Conservation (phyloP, 2,329 filamentous ascomycete genomes). For the Fusarium burgessii region DNA sequence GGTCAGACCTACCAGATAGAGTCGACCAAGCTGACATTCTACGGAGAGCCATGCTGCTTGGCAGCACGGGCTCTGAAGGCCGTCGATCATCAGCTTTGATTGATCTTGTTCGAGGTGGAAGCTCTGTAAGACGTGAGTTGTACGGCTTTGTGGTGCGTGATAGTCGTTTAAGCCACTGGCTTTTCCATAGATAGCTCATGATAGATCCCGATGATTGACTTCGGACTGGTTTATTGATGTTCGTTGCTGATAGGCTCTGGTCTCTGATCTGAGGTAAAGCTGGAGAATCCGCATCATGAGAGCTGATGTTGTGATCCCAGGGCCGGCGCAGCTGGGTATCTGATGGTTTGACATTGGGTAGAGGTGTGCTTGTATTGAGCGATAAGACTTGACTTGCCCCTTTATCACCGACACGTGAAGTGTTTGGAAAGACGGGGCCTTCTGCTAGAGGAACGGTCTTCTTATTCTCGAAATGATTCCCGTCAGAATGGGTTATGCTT, state of each 20-base stretch:
- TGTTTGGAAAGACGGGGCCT: neutral
- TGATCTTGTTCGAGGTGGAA: slow-evolving; percentile 31
- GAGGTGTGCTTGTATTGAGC: neutral
- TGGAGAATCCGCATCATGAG: slow-evolving; percentile 14
- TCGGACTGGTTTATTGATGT: slow-evolving; percentile 25
- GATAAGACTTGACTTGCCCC: neutral
- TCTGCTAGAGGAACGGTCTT: neutral
- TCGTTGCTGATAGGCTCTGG: slow-evolving; percentile 1
- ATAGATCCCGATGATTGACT: slow-evolving; percentile 47
- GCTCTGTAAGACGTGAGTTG: slow-evolving; percentile 46
- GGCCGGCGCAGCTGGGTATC: neutral
- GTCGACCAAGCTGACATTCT: slow-evolving; percentile 31
- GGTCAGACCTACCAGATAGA: slow-evolving; percentile 37
- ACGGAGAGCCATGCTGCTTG: slow-evolving; percentile 31
- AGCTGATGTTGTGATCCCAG: neutral
- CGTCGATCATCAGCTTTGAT: slow-evolving; percentile 29
- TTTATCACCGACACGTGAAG: neutral
- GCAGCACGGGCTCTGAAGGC: slow-evolving; percentile 41
- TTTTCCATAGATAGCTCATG: slow-evolving; percentile 51
- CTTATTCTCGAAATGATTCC: neutral
- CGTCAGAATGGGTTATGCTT: slow-evolving; percentile 39
- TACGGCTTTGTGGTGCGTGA: slow-evolving; percentile 46
- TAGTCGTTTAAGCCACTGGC: slow-evolving; percentile 51
- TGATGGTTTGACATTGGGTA: neutral
- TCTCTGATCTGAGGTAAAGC: neutral